Percentiles rank a stretch among this genome's conserved stretches.
Evolutionary conservation across 805 yeast species (phyloP).

Genomic region (Cyberlindnera saturnus): DNA sequence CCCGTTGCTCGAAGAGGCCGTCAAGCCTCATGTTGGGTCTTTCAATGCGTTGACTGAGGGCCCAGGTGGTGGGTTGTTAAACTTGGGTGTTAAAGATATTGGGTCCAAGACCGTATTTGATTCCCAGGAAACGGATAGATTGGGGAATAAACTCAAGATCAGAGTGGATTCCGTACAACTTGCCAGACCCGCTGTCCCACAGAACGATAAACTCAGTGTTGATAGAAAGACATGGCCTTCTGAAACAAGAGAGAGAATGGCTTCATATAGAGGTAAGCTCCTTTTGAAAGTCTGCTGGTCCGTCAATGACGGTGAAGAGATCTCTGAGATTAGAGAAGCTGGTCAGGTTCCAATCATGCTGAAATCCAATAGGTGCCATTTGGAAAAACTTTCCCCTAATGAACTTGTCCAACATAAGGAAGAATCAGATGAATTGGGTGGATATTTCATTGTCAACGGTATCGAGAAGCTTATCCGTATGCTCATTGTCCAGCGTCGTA

Average conservation of each 20-base stretch:
- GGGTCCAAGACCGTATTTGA: constrained; percentile 85
- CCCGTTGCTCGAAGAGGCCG: constrained; percentile 83
- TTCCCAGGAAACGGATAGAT: constrained; percentile 55
- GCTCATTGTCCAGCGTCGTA: constrained; percentile 96
- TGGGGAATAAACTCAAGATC: constrained; percentile 80
- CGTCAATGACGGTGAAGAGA: constrained; percentile 82
- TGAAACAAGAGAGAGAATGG: constrained; percentile 86
- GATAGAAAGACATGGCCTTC: constrained; percentile 79
- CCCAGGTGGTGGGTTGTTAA: constrained; percentile 75
- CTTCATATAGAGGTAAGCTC: constrained; percentile 73
- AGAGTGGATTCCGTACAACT: constrained; percentile 88
- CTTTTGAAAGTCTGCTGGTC: constrained; percentile 77
- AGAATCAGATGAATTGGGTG: constrained; percentile 94
- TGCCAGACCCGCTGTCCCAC: constrained; percentile 74
- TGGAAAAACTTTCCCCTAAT: constrained; percentile 75
- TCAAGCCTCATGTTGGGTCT: constrained; percentile 91
- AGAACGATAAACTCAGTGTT: constrained; percentile 64
- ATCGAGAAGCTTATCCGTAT: constrained; percentile 93
- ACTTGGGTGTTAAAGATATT: constrained; percentile 81
- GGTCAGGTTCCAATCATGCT: constrained; percentile 93
- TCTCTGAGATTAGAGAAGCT: constrained; percentile 77
- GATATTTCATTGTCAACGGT: constrained; percentile 91
- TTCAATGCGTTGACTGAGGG: constrained; percentile 94
- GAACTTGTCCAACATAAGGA: constrained; percentile 75
- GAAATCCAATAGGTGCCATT: constrained; percentile 84